Percentiles rank a stretch among this genome's conserved stretches.
phyloP scores from a whole-genome alignment of 441 rosid genomes.

The Croton laevigatus region DNA sequence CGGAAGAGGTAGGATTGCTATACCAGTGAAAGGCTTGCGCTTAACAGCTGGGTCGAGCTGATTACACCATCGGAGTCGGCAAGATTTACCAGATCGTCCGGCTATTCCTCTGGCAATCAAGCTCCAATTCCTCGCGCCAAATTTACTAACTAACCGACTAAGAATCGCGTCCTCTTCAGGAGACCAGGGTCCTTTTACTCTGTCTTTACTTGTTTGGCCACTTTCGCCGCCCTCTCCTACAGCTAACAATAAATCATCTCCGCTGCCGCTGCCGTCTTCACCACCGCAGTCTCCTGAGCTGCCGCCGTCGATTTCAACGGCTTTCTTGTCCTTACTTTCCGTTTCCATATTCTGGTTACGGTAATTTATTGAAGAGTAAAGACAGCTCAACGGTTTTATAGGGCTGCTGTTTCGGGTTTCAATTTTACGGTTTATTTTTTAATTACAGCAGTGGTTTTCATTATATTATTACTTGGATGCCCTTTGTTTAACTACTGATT shows the following conservation, averaged over 20 bases:
- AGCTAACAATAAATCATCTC: slow-evolving; percentile 3
- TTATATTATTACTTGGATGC: background rate
- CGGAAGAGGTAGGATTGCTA: background rate
- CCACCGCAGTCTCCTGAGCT: background rate
- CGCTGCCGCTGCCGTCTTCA: slow-evolving; percentile 14
- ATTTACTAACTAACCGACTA: slow-evolving; percentile 56
- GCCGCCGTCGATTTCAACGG: slow-evolving; percentile 1
- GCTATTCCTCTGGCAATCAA: slow-evolving; percentile 67
- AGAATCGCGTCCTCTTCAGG: slow-evolving; percentile 70
- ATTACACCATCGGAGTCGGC: slow-evolving; percentile 94
- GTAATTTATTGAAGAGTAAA: background rate
- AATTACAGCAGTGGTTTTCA: background rate
- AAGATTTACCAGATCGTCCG: slow-evolving; percentile 86
- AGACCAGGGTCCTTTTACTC: slow-evolving; percentile 81
- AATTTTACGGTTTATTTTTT: background rate
- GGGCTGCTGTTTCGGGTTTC: background rate
- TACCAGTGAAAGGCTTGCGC: slow-evolving; percentile 62
- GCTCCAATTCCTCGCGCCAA: slow-evolving; percentile 84
- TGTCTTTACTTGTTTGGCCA: slow-evolving; percentile 7
- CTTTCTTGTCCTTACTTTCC: slow-evolving; percentile 5
- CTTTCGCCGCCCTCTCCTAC: slow-evolving; percentile 13
- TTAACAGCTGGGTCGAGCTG: slow-evolving; percentile 82
- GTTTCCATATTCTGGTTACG: background rate
- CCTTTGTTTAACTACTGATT: background rate
- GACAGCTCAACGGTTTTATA: background rate